Evolutionary conservation across 257 asterid species (phyloP), one percentile per base, ranked within the genome.

Genomic region (Solanum rostratum): DNA sequence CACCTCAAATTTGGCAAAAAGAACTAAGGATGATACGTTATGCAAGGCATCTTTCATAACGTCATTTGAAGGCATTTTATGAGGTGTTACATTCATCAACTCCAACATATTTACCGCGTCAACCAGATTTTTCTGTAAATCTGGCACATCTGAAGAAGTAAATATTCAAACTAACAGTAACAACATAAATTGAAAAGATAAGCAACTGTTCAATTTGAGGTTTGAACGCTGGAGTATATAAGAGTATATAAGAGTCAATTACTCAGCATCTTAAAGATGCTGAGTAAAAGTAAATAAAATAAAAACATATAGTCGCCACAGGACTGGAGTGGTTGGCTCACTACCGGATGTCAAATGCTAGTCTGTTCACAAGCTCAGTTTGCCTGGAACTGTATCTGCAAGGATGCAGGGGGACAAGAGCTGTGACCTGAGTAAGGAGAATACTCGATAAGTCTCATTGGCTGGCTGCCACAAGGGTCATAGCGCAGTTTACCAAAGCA

Each of bases 21-120:
- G 37, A 33, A 33, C n/a, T 33, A 5, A 2, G 37, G 4, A 33
- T 33, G 5, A 33, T 33, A 33, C 4, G 37, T 33, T 33, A 33
- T 33, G 37, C 37, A 33, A 33, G 37, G 4, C 37, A 33, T 33
- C 4, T 33, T 33, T 33, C 37, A 33, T 33, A 33, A 33, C 5
- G 37, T 33, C 37, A 33, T 33, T 33, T 5, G 1, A 33, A 33
- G 37, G 37, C 37, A 33, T 33, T 33, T 33, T 33, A 5, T 2
- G 37, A 33, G 37, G 37, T 3, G 37, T 33, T 33, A 33, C 5
- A 33, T n/a, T n/a, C n/a, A 57, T 57, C 65, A 57, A 89, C 81
- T 91, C 92, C 85, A 93, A 83, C 27, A 91, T 39, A 41, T 87
- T 74, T 81, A 93, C 90, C 27, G 84, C 89, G n/a, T 93, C 93